These are phyloP conservation scores for Ashbya aceris DNA, from an alignment of 1,139 yeast species.

Conservation along the genomic window DNA sequence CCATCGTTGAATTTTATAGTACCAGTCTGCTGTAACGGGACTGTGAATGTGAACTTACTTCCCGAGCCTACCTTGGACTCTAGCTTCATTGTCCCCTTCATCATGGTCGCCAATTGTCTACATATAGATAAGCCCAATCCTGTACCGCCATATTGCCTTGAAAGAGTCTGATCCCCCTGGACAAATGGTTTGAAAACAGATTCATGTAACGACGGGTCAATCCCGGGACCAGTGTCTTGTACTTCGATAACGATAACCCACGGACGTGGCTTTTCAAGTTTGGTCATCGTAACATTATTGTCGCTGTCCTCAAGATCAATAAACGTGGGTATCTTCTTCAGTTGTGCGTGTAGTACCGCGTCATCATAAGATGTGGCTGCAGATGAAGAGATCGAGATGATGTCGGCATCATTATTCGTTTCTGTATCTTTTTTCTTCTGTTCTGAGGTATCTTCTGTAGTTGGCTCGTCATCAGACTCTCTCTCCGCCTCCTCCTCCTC, in stretches of 20 bases:
- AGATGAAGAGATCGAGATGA: conserved; percentile 36
- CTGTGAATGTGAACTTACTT: conserved; percentile 67
- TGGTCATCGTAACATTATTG: conserved; percentile 11
- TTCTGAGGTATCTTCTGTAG: conserved; percentile 5
- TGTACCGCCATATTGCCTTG: conserved; percentile 90
- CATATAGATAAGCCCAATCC: conserved; percentile 93
- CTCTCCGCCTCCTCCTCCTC: background rate
- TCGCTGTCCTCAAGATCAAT: conserved; percentile 16
- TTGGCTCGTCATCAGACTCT: background rate
- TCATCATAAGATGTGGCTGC: conserved; percentile 45
- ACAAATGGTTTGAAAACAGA: conserved; percentile 92
- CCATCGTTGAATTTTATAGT: conserved; percentile 37
- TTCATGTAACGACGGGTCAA: conserved; percentile 66
- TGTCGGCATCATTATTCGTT: conserved; percentile 22
- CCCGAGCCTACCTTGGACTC: conserved; percentile 68
- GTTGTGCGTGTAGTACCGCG: conserved; percentile 44
- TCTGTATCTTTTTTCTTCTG: conserved; percentile 8
- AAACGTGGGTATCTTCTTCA: conserved; percentile 26
- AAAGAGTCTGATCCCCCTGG: conserved; percentile 91
- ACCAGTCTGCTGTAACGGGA: conserved; percentile 68
- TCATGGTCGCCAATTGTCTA: conserved; percentile 79
- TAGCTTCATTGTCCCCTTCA: conserved; percentile 73
- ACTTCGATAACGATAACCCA: conserved; percentile 55
- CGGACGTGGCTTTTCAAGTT: conserved; percentile 17
- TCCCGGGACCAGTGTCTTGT: conserved; percentile 88